Evolutionary conservation across 495 filamentous ascomycete species (phyloP), one percentile per base, ranked within the genome.

Genomic region (Penicillium roqueforti): DNA sequence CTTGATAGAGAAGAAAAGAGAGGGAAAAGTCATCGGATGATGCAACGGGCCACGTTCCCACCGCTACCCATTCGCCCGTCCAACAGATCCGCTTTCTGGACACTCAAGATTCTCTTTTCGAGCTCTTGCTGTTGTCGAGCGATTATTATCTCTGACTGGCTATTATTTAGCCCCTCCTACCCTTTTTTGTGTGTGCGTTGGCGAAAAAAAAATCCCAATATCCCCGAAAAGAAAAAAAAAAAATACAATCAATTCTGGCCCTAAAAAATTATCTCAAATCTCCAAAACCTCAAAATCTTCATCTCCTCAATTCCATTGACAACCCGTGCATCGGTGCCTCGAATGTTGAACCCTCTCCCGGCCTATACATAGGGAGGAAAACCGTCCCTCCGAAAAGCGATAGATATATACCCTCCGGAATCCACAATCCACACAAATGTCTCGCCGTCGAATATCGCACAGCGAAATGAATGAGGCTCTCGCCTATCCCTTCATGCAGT

Each of bases 391-490:
- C 56, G 39, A 44, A 46, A 58, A 7, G 10, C 28, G 13, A 36
- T 14, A 32, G 13, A 14, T 13, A 36, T 44, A 48, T 57, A 52
- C 29, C 56, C 37, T 37, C 49, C 47, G 20, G 20, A 19, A 41
- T 39, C 51, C 28, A 68, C 14, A 29, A 41, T 39, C 51, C 28
- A 68, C 14, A 19, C 22, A 47, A 55, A 76, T 77, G 74, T 71
- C 72, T 63, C 72, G 71, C 56, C 74, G 72, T 46, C 68, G 71
- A 66, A 64, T 68, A 25, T 74, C 72, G 28, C 65, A 76, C 55
- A 74, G 71, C 60, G 74, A 76, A 60, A 62, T 70, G 60, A 74
- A 72, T 42, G 70, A 71, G 56, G 62, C 73, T 11, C 26, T 65
- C 50, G 68, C 70, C 18, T 72, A 74, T 58, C 68, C 71, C 7